A percentile compares a stretch with the other conserved stretches of the same genome.
phyloP scores from a whole-genome alignment of 805 yeast species.

The Wickerhamomyces canadensis region DNA sequence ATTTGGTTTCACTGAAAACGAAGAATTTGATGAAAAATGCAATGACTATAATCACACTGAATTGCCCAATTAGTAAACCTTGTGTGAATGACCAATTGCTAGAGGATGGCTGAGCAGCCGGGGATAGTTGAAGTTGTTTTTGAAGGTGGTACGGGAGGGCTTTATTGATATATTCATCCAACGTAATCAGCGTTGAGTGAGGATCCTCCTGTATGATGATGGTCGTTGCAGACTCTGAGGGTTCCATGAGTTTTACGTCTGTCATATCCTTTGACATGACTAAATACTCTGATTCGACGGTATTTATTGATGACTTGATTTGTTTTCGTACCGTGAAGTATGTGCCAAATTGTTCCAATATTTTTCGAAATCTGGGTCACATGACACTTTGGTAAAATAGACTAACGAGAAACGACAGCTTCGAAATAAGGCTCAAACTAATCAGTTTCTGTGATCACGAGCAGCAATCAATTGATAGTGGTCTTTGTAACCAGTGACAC shows the following conservation, averaged over 20 bases:
- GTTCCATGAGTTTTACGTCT: neutral
- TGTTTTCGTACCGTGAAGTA: too few species aligned
- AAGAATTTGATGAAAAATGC: constrained; percentile 68
- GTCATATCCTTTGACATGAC: neutral
- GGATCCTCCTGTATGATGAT: constrained; percentile 19
- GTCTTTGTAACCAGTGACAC: too few species aligned
- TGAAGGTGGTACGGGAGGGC: constrained; percentile 32
- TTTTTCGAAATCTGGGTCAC: too few species aligned
- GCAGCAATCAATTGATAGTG: too few species aligned
- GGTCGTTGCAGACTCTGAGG: constrained; percentile 12
- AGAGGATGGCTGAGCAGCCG: constrained; percentile 9
- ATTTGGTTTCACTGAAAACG: constrained; percentile 59
- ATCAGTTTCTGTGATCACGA: too few species aligned
- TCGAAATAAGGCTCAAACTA: too few species aligned
- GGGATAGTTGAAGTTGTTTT: constrained; percentile 23
- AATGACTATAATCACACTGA: constrained; percentile 60
- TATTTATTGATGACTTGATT: too few species aligned
- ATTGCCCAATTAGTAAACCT: constrained; percentile 68
- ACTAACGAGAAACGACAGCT: too few species aligned
- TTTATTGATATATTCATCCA: constrained; percentile 32
- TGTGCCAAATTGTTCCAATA: too few species aligned
- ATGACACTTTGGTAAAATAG: too few species aligned
- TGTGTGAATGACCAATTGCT: constrained; percentile 66
- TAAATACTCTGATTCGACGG: neutral
- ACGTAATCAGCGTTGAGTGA: constrained; percentile 25